Percentiles rank a stretch among this genome's conserved stretches.
Evolutionary conservation across 805 yeast species (phyloP).

Genomic region (Yamadazyma ubonensis): DNA sequence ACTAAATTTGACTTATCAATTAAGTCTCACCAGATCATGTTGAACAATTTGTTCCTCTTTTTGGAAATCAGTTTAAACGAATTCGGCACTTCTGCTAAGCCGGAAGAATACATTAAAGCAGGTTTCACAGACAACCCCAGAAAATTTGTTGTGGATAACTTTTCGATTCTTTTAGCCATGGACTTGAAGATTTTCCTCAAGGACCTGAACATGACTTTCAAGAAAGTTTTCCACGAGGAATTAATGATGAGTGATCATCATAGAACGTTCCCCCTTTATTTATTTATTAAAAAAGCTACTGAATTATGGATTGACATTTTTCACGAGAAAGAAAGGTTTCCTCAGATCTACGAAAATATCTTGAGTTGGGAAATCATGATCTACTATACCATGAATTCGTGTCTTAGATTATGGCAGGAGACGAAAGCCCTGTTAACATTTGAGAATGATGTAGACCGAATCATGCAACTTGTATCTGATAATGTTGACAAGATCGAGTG

Average conservation of each 20-base stretch:
- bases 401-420: slow-evolving; percentile 63
- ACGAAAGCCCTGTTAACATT: slow-evolving; percentile 50
- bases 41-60: slow-evolving; percentile 37
- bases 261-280: slow-evolving; percentile 50
- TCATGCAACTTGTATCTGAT: slow-evolving; percentile 44
- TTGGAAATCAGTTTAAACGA: slow-evolving; percentile 43
- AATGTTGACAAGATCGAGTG: slow-evolving; percentile 30
- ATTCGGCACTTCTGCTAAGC: slow-evolving; percentile 41
- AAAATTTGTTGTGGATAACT: slow-evolving; percentile 42
- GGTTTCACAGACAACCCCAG: slow-evolving; percentile 48
- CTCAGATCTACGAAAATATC: slow-evolving; percentile 39
- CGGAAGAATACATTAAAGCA: slow-evolving; percentile 45
- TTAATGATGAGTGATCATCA: slow-evolving; percentile 56
- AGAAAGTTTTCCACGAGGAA: slow-evolving; percentile 62
- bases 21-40: slow-evolving; percentile 39
- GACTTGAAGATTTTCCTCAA: slow-evolving; percentile 55
- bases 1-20: slow-evolving; percentile 38
- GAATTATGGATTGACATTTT: slow-evolving; percentile 37
- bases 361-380: slow-evolving; percentile 56
- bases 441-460: slow-evolving; percentile 49
- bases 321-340: slow-evolving; percentile 28
- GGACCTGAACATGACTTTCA: slow-evolving; percentile 58
- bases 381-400: slow-evolving; percentile 54
- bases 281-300: slow-evolving; percentile 35
- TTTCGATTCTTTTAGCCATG: slow-evolving; percentile 50